Evolutionary conservation across 2,329 filamentous ascomycete species (phyloP), one percentile per base, ranked within the genome.

Genomic region (Colletotrichum caudatum): DNA sequence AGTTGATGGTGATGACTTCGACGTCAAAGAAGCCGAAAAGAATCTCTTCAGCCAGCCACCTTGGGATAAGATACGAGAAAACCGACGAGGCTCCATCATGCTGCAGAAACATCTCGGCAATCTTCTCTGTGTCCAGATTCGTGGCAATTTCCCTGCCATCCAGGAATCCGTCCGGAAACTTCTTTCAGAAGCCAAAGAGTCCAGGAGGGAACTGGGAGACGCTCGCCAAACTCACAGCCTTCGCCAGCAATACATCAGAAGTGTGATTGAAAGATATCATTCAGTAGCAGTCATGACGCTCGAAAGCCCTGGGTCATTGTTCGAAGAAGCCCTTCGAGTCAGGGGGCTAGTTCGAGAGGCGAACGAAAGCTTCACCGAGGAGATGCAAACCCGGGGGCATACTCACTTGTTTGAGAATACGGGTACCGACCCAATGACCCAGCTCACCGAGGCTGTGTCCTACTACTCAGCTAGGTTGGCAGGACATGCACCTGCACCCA

Each of bases 41-140:
- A 67, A 72, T 0, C 75, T 81, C 0, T 81, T 82, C n/a, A 57
- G 63, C 16, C 72, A 61, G 7, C 16, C 61, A 0, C 78, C 78
- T 0, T 82, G 81, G 81, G 72, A 67, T 29, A 59, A 71, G 0
- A 76, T 81, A 1, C 74, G 71, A 0, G 35, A 68, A 1, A 37
- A 72, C 0, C 76, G 78, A 16, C 75, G 78, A 7, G 80, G 80
- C 0, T 79, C 79, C 6, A 26, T 59, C 0, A 77, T 76, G 35
- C 74, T 82, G 8, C 79, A 79, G 39, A 73, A 68, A 2, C 76
- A 79, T 33, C 76, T 82, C 0, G 77, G 77, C 1, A 73, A 57
- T 2, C 67, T 82, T 11, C 74, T 82, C 11, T 79, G 80, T 48
- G 78, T 78, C 23, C 79, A 78, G 59, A 82, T 84, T 53, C 75